These are phyloP conservation scores for Aegilops umbellulata DNA, from an alignment of 176 grass and related monocot species.

Conservation along the genomic window DNA sequence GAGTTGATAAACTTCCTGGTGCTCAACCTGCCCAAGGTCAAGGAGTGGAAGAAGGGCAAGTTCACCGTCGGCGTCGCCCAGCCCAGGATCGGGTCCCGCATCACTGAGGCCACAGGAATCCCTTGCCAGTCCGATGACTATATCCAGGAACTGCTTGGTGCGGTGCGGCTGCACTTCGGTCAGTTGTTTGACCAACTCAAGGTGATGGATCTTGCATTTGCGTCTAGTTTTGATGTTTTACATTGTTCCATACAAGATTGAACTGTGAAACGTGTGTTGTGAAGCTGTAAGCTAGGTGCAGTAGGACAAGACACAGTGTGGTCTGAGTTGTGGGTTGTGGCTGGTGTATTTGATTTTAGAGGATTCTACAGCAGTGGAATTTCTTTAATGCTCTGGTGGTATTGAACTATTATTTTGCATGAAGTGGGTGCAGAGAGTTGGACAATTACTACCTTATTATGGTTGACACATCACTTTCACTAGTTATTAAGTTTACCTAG, in stretches of 20 bases:
- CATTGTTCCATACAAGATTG: not conserved
- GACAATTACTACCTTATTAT: not conserved
- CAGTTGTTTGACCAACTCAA: conserved; percentile 63
- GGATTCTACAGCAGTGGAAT: not conserved
- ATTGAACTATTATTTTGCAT: not conserved
- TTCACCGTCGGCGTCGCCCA: conserved; percentile 48
- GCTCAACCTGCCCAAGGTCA: conserved; percentile 54
- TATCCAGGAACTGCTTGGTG: conserved; percentile 71
- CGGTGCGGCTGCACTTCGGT: conserved; percentile 66
- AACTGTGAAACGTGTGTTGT: not conserved
- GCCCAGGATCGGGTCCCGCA: conserved; percentile 72
- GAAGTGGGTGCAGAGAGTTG: not conserved
- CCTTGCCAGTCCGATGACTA: conserved; percentile 76
- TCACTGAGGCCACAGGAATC: conserved; percentile 65
- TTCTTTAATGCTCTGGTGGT: not conserved
- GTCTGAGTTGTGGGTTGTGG: not conserved
- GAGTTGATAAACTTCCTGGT: conserved; percentile 82
- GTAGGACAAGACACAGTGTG: not conserved
- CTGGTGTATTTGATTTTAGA: not conserved
- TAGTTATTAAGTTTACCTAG: not conserved
- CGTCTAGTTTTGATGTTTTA: not conserved
- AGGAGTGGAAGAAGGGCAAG: conserved; percentile 45
- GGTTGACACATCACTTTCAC: not conserved
- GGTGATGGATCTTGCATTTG: conserved; percentile 38
- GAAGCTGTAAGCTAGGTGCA: not conserved